A percentile compares a stretch with the other conserved stretches of the same genome.
These are phyloP conservation scores for Penicillium atrosanguineum DNA, from an alignment of 495 filamentous ascomycete species.

Conservation along the genomic window DNA sequence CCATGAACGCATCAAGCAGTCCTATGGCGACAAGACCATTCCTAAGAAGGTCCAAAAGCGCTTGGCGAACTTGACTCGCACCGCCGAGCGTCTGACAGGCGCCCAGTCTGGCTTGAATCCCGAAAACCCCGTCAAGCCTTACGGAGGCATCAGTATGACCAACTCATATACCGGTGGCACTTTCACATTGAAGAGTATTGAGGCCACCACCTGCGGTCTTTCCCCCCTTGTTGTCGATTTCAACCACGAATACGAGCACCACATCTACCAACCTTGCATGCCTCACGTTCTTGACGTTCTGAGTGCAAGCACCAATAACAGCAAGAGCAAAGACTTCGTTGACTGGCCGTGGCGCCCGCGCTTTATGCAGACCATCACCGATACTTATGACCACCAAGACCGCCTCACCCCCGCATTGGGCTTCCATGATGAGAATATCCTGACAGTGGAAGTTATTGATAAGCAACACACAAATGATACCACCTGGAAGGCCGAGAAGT, in stretches of 20 bases:
- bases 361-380: slow-evolving; percentile 36
- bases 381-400: slow-evolving; percentile 20
- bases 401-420: slow-evolving; percentile 29
- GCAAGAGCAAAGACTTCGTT: slow-evolving; percentile 22
- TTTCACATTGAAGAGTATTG: slow-evolving; percentile 41
- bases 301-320: slow-evolving; percentile 27
- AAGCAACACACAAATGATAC: slow-evolving; percentile 25
- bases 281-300: slow-evolving; percentile 39
- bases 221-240: slow-evolving; percentile 45
- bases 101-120: slow-evolving; percentile 19
- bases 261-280: slow-evolving; percentile 46
- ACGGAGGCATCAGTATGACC: slow-evolving; percentile 38
- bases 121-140: slow-evolving; percentile 19
- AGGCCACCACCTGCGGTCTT: slow-evolving; percentile 39
- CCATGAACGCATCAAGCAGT: slow-evolving; percentile 31
- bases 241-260: slow-evolving; percentile 35
- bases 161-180: slow-evolving; percentile 36
- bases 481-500: slow-evolving; percentile 24
- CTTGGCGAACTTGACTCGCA: slow-evolving; percentile 32
- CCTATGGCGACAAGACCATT: slow-evolving; percentile 19
- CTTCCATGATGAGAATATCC: slow-evolving; percentile 28
- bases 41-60: slow-evolving; percentile 24
- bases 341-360: slow-evolving; percentile 28
- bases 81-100: slow-evolving; percentile 37
- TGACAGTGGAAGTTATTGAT: slow-evolving; percentile 28